Base-by-base conservation (phyloP, 2,329 filamentous ascomycete genomes). In the Trichoderma sp. region DNA sequence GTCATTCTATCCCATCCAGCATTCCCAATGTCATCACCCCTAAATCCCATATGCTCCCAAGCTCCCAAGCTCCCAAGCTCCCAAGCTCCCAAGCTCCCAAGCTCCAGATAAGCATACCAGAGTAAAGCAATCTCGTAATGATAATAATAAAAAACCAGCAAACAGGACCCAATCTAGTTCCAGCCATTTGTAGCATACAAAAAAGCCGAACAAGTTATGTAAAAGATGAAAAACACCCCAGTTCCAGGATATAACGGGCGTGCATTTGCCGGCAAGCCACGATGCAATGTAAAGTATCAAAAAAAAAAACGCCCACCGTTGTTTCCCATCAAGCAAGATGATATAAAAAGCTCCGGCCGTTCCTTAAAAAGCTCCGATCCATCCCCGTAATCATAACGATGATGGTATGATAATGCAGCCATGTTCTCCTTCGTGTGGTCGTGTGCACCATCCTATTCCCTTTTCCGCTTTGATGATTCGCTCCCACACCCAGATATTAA, bases 241-340 rank as follows among this genome's bases (percentile, higher is more conserved):
- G 39, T 48, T 48, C 37, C 37, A 29, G 37, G 57, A 60, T 60
- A 60, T 48, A 45, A 19, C 52, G 57, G 39, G 57, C 37, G 39
- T 42, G 57, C 57, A 60, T 35, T 52, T 50, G 45, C 42, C 32
- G 19, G 42, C 59, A 53, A 53, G 59, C 59, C 59, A 39, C 17
- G 7, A 63, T 63, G 59, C 48, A 63, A 53, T 63, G 59, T 32
- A 15, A 58, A 15, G 37, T 19, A 56, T 19, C 13, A 27, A 37
- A 52, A 63, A 37, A 39, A 63, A 53, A 53, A 63, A 63, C 59
- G 59, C 59, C 58, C 34, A 29, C 45, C 42, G 17, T 59, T 59
- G 25, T 37, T 19, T 22, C 45, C 22, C 22, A 25, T 37, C 32
- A 63, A 61, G 17, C 17, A 63, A 52, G 59, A 17, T 53, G 35